phyloP scores from a whole-genome alignment of 2,329 filamentous ascomycete species.

The Elsinoe australis region DNA sequence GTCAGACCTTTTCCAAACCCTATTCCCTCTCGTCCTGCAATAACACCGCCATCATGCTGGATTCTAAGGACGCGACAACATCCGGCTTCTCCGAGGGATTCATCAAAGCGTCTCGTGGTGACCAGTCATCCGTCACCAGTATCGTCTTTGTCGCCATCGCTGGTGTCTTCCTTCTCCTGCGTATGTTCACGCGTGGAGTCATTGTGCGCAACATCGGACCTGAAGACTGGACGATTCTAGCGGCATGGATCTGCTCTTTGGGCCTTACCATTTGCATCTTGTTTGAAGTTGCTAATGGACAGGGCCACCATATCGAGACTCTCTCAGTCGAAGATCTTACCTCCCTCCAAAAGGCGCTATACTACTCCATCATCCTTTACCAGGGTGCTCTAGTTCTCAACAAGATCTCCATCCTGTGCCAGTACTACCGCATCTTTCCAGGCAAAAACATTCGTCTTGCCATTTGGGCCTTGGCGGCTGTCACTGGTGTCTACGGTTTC shows the following conservation, averaged over 20 bases:
- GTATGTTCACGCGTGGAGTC: constrained; percentile 17
- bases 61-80: not conserved
- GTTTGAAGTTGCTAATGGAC: constrained; percentile 18
- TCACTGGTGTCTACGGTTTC: constrained; percentile 29
- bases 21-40: too few species aligned
- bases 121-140: constrained; percentile 14
- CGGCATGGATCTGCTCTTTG: constrained; percentile 15
- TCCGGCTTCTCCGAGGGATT: not conserved
- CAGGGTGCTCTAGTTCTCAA: constrained; percentile 34
- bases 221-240: constrained; percentile 18
- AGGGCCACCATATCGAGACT: constrained; percentile 16
- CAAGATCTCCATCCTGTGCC: constrained; percentile 42
- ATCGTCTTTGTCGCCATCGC: constrained; percentile 18
- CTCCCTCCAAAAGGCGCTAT: constrained; percentile 15
- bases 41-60: not conserved
- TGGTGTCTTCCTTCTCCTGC: constrained; percentile 16
- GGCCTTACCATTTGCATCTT: constrained; percentile 18
- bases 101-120: constrained; percentile 2
- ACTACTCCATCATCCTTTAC: constrained; percentile 24
- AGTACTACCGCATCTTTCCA: constrained; percentile 44
- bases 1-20: not conserved
- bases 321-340: constrained; percentile 6
- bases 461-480: constrained; percentile 26
- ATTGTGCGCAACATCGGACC: constrained; percentile 19
- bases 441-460: constrained; percentile 32